A percentile compares a stretch with the other conserved stretches of the same genome.
Evolutionary conservation across 106 monocot genomes (phyloP).

Genomic region (Triglochin maritima): DNA sequence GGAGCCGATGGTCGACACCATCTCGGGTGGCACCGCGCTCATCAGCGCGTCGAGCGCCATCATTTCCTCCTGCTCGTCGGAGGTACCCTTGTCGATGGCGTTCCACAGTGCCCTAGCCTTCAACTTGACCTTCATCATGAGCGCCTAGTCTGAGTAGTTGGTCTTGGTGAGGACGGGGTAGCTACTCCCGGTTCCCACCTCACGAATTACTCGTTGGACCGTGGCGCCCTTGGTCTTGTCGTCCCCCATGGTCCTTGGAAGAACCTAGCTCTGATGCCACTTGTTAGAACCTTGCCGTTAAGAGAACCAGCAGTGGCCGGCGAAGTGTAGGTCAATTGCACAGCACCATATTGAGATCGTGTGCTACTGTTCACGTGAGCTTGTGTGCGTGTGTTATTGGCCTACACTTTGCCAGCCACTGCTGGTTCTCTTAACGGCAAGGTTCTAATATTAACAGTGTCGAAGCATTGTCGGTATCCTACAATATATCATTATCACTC

Average conservation of each 20-base stretch:
- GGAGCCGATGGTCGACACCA: conserved; percentile 2
- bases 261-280: not conserved
- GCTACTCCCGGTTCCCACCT: conserved; percentile 3
- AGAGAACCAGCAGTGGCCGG: not conserved
- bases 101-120: conserved; percentile 1
- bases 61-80: not conserved
- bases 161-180: conserved; percentile 11
- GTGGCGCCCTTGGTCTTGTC: not conserved
- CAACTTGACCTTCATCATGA: conserved; percentile 6
- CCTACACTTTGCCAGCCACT: too few species aligned
- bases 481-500: not conserved
- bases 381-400: too few species aligned
- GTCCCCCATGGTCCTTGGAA: not conserved
- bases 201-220: conserved; percentile 1
- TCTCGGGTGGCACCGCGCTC: conserved; percentile 7
- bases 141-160: conserved; percentile 11
- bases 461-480: not conserved
- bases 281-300: not conserved
- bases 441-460: not conserved
- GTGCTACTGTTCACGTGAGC: too few species aligned
- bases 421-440: not conserved
- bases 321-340: too few species aligned
- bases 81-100: conserved; percentile 2
- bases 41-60: conserved; percentile 3
- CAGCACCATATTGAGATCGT: too few species aligned